A percentile compares a stretch with the other conserved stretches of the same genome.
These are phyloP conservation scores for Tricharina praecox DNA, from an alignment of 495 filamentous ascomycete genomes.

Conservation along the genomic window DNA sequence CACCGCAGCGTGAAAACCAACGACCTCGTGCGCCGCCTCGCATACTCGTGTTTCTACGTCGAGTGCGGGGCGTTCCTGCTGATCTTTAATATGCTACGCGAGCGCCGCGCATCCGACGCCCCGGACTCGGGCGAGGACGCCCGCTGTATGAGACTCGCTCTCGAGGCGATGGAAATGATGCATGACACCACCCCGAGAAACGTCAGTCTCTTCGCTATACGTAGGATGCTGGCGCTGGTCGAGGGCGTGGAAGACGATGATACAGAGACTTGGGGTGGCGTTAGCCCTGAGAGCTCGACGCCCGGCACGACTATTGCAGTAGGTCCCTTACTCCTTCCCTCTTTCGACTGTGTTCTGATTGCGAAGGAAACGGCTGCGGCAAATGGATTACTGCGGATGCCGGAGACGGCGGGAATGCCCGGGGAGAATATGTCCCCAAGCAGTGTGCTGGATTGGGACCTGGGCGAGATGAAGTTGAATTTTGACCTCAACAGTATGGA, in stretches of 20 bases:
- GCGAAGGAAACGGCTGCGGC: no score
- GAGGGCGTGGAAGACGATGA: background rate
- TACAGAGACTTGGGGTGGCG: no score
- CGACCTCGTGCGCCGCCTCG: conserved; percentile 1
- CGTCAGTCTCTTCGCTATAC: background rate
- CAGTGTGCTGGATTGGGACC: background rate
- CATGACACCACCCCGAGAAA: background rate
- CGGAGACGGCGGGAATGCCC: no score
- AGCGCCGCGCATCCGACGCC: no score
- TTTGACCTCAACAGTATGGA: conserved; percentile 3
- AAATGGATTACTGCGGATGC: no score
- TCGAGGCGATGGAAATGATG: conserved; percentile 1
- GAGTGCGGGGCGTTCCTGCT: conserved; percentile 3
- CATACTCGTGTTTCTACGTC: conserved; percentile 4
- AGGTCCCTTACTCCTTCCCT: no score
- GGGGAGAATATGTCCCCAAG: background rate
- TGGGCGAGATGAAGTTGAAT: background rate
- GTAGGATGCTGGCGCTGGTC: conserved; percentile 3
- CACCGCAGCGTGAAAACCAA: background rate
- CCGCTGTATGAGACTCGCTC: background rate
- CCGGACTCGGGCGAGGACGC: background rate
- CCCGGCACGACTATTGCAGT: no score
- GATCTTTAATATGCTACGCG: conserved; percentile 7
- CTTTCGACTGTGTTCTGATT: no score
- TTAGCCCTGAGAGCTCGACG: background rate